phyloP scores from a whole-genome alignment of 2,329 filamentous ascomycete genomes.

The Diaporthe destruens region DNA sequence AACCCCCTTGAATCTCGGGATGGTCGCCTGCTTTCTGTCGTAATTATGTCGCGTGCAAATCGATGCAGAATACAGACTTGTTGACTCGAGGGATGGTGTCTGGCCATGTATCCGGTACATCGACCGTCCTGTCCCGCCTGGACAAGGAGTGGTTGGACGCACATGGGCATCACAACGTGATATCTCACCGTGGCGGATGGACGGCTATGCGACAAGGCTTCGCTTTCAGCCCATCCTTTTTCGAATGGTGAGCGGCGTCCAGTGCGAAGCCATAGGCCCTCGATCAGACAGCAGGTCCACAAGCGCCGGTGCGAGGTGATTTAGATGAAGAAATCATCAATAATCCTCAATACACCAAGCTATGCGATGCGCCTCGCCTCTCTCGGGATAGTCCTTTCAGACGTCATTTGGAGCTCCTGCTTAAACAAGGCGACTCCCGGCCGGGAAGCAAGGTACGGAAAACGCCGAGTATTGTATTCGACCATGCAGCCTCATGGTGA shows the following conservation, averaged over 20 bases:
- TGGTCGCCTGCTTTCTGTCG: slow-evolving; percentile 18
- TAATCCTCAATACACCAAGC: not conserved
- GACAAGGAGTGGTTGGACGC: slow-evolving; percentile 7
- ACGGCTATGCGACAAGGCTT: not conserved
- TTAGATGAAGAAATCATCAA: not conserved
- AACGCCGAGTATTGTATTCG: not conserved
- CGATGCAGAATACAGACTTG: slow-evolving; percentile 13
- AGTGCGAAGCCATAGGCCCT: not conserved
- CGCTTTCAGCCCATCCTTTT: not conserved
- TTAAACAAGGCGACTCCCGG: slow-evolving; percentile 2
- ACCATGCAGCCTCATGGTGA: slow-evolving; percentile 10
- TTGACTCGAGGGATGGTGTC: slow-evolving; percentile 16
- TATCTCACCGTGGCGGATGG: not conserved
- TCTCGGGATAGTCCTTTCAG: not conserved
- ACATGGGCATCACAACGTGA: slow-evolving; percentile 18
- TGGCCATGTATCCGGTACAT: slow-evolving; percentile 31
- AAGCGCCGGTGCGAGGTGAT: not conserved
- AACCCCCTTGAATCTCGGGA: slow-evolving; percentile 31
- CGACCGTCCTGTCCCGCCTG: not conserved
- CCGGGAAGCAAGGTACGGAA: slow-evolving; percentile 4
- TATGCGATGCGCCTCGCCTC: not conserved
- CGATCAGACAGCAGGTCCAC: not conserved
- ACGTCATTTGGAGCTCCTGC: not conserved
- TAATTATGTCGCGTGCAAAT: slow-evolving; percentile 26
- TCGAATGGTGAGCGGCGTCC: not conserved